Evolutionary conservation across 768 basidiomycete genomes (phyloP).

Genomic region (Podaxis mareebaensis): DNA sequence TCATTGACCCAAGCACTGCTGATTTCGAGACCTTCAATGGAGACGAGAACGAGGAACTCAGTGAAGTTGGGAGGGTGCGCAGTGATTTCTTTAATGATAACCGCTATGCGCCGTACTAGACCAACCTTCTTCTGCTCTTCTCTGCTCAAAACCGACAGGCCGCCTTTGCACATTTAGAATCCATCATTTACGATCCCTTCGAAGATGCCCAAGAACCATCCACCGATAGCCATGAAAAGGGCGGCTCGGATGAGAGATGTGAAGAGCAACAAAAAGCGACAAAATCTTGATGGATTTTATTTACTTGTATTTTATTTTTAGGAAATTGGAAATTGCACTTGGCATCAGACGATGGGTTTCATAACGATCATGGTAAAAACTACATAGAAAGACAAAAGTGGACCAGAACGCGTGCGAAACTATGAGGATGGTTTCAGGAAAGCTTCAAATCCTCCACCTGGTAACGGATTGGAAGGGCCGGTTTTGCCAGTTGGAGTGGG

Average conservation of each 20-base stretch:
- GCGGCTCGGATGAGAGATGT: background rate
- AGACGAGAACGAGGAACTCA: constrained; percentile 70
- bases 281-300: background rate
- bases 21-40: constrained; percentile 59
- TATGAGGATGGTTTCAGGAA: constrained; percentile 10
- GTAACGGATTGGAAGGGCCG: background rate
- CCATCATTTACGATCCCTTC: constrained; percentile 66
- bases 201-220: constrained; percentile 17
- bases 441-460: constrained; percentile 14
- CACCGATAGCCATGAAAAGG: background rate
- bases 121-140: constrained; percentile 29
- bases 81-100: constrained; percentile 77
- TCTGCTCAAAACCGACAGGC: constrained; percentile 48
- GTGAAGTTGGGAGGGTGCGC: constrained; percentile 92
- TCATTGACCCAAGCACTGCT: constrained; percentile 48
- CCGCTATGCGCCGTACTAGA: constrained; percentile 88
- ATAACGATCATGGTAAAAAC: background rate
- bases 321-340: background rate
- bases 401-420: background rate
- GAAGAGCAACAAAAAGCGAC: background rate
- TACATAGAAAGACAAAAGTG: background rate
- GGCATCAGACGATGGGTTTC: background rate
- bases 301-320: background rate
- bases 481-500: background rate
- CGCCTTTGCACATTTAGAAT: constrained; percentile 80